Conservation (phyloP, 139 green algal species). For the Penium margaritaceum region DNA sequence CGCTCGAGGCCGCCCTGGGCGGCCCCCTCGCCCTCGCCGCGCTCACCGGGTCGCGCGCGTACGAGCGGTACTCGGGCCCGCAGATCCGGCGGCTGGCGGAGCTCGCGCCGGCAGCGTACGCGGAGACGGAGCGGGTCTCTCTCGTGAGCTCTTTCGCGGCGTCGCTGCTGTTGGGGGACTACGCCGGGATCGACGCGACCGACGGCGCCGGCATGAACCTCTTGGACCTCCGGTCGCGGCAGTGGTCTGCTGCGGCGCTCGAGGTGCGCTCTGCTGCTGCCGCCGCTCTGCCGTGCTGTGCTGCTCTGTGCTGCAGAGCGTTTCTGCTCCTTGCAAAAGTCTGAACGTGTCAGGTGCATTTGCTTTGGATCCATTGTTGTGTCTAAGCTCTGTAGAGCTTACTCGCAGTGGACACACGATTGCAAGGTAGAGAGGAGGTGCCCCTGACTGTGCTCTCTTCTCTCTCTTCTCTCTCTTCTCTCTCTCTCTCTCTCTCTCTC, state of each 20-base stretch:
- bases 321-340: neutral
- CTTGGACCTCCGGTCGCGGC: conserved; percentile 22
- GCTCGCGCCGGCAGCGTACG: conserved; percentile 10
- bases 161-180: conserved; percentile 38
- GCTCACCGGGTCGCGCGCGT: conserved; percentile 38
- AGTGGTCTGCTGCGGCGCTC: conserved; percentile 14
- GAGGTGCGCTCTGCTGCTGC: conserved; percentile 23
- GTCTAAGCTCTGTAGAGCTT: too few relatives aligned
- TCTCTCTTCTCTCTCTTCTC: conserved; percentile 12
- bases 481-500: conserved; percentile 23
- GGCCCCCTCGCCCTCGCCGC: conserved; percentile 20
- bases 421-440: too few relatives aligned
- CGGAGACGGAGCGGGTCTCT: conserved; percentile 21
- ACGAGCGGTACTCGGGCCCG: conserved; percentile 41
- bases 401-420: too few relatives aligned
- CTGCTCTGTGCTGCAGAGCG: neutral
- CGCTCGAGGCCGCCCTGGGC: conserved; percentile 28
- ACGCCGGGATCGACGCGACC: conserved; percentile 34
- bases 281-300: neutral
- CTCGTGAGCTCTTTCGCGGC: conserved; percentile 40
- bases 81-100: conserved; percentile 44
- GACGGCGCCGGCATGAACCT: conserved; percentile 47
- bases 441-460: neutral
- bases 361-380: too few relatives aligned
- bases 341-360: neutral